phyloP scores from a whole-genome alignment of 2,329 filamentous ascomycete genomes.

The Sporothrix variecibatus region DNA sequence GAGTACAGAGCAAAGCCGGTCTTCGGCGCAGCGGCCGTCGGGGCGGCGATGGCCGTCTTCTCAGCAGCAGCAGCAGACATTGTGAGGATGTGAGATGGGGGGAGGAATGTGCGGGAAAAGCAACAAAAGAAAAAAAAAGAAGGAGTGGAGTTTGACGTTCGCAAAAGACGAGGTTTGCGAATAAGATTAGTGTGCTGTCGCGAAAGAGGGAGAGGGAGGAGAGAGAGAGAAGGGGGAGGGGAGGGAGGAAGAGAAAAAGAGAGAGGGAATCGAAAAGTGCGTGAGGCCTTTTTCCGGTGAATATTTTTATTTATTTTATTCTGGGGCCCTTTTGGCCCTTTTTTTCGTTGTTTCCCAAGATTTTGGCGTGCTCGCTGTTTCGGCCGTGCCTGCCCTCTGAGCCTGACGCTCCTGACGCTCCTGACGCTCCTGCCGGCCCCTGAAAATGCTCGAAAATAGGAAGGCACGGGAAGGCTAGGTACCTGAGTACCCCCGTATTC shows the following conservation, averaged over 20 bases:
- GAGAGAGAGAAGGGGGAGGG: slow-evolving; percentile 28
- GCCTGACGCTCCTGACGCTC: too few species aligned
- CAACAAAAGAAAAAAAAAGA: slow-evolving; percentile 34
- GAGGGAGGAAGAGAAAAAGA: background rate
- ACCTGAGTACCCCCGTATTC: background rate
- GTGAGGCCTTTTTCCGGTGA: slow-evolving; percentile 28
- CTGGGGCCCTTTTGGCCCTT: background rate
- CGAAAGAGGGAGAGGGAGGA: slow-evolving; percentile 17
- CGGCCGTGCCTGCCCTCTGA: background rate
- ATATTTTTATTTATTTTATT: slow-evolving; percentile 18
- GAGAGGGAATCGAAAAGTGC: slow-evolving; percentile 17
- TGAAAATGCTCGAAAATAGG: background rate
- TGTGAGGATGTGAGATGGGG: slow-evolving; percentile 37
- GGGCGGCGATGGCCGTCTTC: slow-evolving; percentile 46
- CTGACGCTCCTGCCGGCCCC: background rate
- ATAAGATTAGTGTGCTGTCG: slow-evolving; percentile 13
- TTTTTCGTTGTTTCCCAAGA: background rate
- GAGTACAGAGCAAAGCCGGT: slow-evolving; percentile 75
- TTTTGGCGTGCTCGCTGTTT: slow-evolving; percentile 9
- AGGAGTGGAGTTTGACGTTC: slow-evolving; percentile 34
- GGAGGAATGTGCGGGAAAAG: slow-evolving; percentile 29
- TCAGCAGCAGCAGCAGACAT: slow-evolving; percentile 54
- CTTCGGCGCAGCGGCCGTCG: slow-evolving; percentile 44
- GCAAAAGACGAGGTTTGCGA: slow-evolving; percentile 11
- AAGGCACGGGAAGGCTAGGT: background rate